Evolutionary conservation across 148 eudicot genomes (phyloP).

Genomic region (Vaccinium macrocarpon): DNA sequence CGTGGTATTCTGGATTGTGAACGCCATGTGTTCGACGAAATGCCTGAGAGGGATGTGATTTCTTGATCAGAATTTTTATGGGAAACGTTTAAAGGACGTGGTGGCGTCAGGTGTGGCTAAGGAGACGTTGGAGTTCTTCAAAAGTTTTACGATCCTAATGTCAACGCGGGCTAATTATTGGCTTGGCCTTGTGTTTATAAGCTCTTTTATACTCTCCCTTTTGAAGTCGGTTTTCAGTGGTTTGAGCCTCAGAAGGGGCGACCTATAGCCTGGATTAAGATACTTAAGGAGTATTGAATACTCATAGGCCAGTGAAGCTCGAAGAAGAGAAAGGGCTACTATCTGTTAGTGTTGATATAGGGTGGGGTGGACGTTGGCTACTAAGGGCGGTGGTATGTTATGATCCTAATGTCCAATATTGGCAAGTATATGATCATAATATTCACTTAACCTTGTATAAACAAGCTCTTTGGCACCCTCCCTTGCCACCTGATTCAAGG

Average conservation of each 20-base stretch:
- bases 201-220: too few species aligned
- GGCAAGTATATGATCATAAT: too few species aligned
- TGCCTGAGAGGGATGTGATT: too few species aligned
- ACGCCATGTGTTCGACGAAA: background rate
- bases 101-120: too few species aligned
- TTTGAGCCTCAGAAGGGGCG: too few species aligned
- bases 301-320: background rate
- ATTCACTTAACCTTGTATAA: too few species aligned
- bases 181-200: too few species aligned
- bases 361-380: background rate
- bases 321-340: background rate
- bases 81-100: too few species aligned
- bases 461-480: background rate
- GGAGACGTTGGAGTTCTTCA: background rate
- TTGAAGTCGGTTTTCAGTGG: background rate
- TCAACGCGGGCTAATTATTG: background rate
- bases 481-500: background rate
- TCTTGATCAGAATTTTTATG: too few species aligned
- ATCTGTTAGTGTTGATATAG: background rate
- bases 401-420: background rate
- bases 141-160: background rate
- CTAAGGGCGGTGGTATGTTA: background rate
- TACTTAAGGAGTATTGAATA: background rate
- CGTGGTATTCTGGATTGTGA: background rate
- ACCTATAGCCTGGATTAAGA: background rate